Base-by-base conservation (phyloP, 306 rosid species). In the Inga laurina region DNA sequence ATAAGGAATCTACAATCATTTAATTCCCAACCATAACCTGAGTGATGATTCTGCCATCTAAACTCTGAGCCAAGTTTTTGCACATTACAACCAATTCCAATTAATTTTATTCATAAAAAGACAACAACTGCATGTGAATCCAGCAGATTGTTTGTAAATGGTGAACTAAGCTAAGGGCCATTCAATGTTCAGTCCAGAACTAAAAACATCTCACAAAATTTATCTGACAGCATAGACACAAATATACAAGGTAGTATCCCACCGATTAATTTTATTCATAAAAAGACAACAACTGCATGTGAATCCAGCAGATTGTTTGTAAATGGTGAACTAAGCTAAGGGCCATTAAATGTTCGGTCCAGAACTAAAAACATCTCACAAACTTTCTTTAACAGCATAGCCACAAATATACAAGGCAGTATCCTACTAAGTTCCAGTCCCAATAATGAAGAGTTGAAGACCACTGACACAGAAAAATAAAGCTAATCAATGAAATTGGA, bases 391-490 rank as follows among this genome's bases (percentile, higher is more conserved):
- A 27, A 16, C 75, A 71, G 57, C 76, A 72, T 22, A 32, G 2
- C 64, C 78, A 32, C 35, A 51, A 44, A 49, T 48, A 30, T 51
- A 16, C 2, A 30, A 74, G 37, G 22, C 13, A 49, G 18, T 74
- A 74, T 51, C 64, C 78, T 3, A 74, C 44, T 32, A 74, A 48
- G 10, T 32, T 51, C 45, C 64, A 49, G 46, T 15, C 64, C 11
- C 27, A 14, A 32, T 24, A 13, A 27, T 18, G 46, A 11, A 27
- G 30, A 27, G 30, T 27, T 27, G 30, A 27, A 18, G 39, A 52
- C 49, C 69, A 83, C 27, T 46, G 24, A 32, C 46, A 87, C 27
- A 81, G 48, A 66, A 76, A 14, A 83, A 81, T 27, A 64, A 57
- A 81, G 49, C 27, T 49, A 54, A 34, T 79, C 39, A 72, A 81